These are phyloP conservation scores for Tulasnella sp. DNA, from an alignment of 768 basidiomycete genomes.

Conservation along the genomic window DNA sequence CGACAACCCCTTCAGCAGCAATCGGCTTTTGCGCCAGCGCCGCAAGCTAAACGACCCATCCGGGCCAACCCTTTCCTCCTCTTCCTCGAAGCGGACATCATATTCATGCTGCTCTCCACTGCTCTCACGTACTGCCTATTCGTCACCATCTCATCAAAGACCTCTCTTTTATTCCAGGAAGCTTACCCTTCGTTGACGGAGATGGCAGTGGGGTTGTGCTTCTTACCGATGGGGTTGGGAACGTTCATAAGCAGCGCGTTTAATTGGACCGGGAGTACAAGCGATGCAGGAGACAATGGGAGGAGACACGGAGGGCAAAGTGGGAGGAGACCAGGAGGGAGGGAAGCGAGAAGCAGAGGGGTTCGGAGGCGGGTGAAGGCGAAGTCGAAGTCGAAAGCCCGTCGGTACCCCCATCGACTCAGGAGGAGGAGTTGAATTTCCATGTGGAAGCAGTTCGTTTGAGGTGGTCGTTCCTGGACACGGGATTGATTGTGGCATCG, in stretches of 20 bases:
- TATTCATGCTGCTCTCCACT: conserved; percentile 52
- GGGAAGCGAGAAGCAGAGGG: background rate
- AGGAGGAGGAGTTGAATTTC: conserved; percentile 31
- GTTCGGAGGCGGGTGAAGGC: background rate
- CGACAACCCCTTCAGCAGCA: background rate
- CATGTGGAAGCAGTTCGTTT: conserved; percentile 36
- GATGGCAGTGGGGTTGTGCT: conserved; percentile 70
- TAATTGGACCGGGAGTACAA: conserved; percentile 63
- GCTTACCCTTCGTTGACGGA: conserved; percentile 49
- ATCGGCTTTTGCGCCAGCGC: background rate
- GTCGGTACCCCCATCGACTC: background rate
- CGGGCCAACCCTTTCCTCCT: conserved; percentile 17
- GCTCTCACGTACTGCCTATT: conserved; percentile 51
- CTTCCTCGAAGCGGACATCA: conserved; percentile 47
- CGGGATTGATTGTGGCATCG: conserved; percentile 25
- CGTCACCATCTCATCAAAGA: conserved; percentile 50
- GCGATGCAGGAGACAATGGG: conserved; percentile 27
- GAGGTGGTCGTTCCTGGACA: conserved; percentile 23
- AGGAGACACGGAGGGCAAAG: conserved; percentile 35
- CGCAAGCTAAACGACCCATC: conserved; percentile 33
- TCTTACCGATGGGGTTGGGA: conserved; percentile 69
- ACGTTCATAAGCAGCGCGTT: conserved; percentile 56
- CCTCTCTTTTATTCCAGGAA: conserved; percentile 56
- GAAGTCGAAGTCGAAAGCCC: background rate
- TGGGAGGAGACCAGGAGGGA: background rate